These are phyloP conservation scores for Penstemon newberryi DNA, from an alignment of 257 asterid genomes.

Conservation along the genomic window DNA sequence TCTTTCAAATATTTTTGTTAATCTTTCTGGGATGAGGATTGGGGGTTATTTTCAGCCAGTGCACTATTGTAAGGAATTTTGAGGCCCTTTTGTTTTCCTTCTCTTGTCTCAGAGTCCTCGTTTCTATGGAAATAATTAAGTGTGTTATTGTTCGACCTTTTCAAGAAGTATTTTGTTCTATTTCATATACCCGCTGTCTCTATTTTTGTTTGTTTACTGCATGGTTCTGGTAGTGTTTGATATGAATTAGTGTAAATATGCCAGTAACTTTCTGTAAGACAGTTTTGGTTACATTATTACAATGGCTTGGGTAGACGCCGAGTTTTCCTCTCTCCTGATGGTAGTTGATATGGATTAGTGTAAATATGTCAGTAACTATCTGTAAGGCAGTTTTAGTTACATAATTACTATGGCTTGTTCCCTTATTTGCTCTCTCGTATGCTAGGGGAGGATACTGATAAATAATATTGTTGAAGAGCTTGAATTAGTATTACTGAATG, in stretches of 20 bases:
- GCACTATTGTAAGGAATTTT: neutral
- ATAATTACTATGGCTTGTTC: neutral
- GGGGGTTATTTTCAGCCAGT: neutral
- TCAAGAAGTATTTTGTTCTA: neutral
- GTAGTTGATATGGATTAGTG: constrained; percentile 13
- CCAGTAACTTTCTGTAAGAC: neutral
- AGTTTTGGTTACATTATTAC: constrained; percentile 18
- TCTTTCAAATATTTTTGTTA: constrained; percentile 17
- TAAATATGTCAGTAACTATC: neutral
- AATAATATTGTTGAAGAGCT: constrained; percentile 15
- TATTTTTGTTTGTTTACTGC: neutral
- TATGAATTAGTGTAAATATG: constrained; percentile 2
- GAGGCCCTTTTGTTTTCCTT: neutral
- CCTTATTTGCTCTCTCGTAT: neutral
- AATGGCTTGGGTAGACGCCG: neutral
- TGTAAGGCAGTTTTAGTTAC: constrained; percentile 10
- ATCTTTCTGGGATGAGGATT: neutral
- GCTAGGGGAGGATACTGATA: constrained; percentile 5
- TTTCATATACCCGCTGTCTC: neutral
- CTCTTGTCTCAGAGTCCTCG: neutral
- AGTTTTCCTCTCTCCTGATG: neutral
- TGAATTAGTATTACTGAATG: neutral
- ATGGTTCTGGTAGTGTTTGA: constrained; percentile 5
- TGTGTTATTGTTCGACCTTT: neutral
- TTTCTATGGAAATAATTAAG: neutral